Base-by-base conservation (phyloP, 805 yeast species). In the Barnettozyma pratensis region DNA sequence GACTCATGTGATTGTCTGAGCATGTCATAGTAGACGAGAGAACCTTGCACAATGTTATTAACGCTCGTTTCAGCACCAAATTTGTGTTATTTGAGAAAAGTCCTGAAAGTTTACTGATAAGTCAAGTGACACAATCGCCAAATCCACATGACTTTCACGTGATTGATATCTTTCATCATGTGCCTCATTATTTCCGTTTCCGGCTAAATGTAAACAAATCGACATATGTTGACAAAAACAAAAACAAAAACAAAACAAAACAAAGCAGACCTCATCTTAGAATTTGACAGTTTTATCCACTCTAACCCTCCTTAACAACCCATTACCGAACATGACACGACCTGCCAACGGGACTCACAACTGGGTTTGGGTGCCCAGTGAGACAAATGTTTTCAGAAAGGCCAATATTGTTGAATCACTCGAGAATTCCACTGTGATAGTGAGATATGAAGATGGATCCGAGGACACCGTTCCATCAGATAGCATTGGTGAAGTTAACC, bases 291-390 rank as follows among this genome's bases (percentile, higher is more conserved):
- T 29, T 19, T 19, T 19, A 19, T 19, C 19, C 19, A 2, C 19
- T 19, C 3, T 19, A 19, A 19, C 19, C 19, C 19, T n/a, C n/a
- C n/a, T n/a, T n/a, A 19, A 19, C 19, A 19, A 19, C 19, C 19
- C 19, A 19, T 19, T 19, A 19, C 2, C 19, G 19, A 19, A n/a
- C 26, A 31, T 12, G 32, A 26, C 26, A 28, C 31, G 11, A 30
- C 10, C 40, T 19, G 38, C 8, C 29, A 42, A 45, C 34, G 48
- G 39, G n/a, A 42, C 57, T 28, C 52, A 47, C 9, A 57, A 79
- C 48, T 80, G 83, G 80, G 92, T 88, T 3, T 89, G 96, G 96
- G 72, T 88, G 27, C 81, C 88, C 1, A 85, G 82, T 58, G 65
- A 69, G n/a, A 67, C 68, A 19, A 65, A 71, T 25, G 75, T 80